A percentile compares a stretch with the other conserved stretches of the same genome.
Conservation (phyloP, 345 rosid genomes). For the Alliaria petiolata region DNA sequence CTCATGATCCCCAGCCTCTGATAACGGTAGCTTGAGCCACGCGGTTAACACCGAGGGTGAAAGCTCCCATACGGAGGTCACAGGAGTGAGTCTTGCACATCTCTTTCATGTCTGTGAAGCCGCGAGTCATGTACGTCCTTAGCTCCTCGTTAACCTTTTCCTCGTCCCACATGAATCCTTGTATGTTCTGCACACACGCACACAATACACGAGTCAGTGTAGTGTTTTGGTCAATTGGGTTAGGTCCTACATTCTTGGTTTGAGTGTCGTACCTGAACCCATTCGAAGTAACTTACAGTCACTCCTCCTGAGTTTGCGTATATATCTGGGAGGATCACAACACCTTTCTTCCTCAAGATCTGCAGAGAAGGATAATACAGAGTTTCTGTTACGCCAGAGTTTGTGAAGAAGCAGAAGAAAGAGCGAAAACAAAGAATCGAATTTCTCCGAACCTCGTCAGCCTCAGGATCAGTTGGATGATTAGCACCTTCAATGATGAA, state of each 20-base stretch:
- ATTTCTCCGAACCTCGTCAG: constrained; percentile 64
- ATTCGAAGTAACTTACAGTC: constrained; percentile 96
- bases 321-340: constrained; percentile 88
- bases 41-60: constrained; percentile 92
- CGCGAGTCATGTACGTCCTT: constrained; percentile 69
- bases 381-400: background rate
- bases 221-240: background rate
- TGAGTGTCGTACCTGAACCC: constrained; percentile 75
- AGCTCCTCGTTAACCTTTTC: constrained; percentile 84
- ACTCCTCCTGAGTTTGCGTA: constrained; percentile 98
- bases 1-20: constrained; percentile 89
- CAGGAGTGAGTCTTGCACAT: constrained; percentile 85
- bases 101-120: constrained; percentile 74
- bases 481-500: constrained; percentile 91
- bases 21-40: constrained; percentile 88
- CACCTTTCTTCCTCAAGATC: constrained; percentile 86
- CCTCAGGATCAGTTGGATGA: constrained; percentile 98
- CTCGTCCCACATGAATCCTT: constrained; percentile 98
- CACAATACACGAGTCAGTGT: background rate
- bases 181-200: constrained; percentile 69
- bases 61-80: constrained; percentile 97
- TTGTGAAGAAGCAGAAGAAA: background rate
- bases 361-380: constrained; percentile 12
- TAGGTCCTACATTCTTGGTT: background rate
- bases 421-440: background rate